These are phyloP conservation scores for Phaseolus coccineus DNA, from an alignment of 331 rosid genomes.

Conservation along the genomic window DNA sequence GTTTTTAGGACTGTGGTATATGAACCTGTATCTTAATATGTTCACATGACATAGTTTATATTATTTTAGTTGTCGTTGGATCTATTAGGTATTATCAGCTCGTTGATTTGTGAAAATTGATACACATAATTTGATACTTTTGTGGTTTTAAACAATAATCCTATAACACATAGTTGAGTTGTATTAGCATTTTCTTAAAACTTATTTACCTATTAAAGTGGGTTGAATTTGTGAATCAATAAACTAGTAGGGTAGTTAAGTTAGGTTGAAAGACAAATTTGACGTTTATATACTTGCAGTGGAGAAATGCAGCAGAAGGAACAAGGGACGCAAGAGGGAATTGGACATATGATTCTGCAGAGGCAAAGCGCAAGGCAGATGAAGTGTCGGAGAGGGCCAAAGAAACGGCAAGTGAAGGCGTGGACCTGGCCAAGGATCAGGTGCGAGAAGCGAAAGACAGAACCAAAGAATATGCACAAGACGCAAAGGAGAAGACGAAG, in stretches of 20 bases:
- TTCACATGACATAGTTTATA: too few species aligned
- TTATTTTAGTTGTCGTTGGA: too few species aligned
- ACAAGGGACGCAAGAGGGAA: slow-evolving; percentile 41
- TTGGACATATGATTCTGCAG: slow-evolving; percentile 33
- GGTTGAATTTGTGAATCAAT: background rate
- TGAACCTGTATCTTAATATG: too few species aligned
- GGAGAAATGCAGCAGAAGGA: slow-evolving; percentile 49
- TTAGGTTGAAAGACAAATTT: too few species aligned
- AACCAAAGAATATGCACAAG: slow-evolving; percentile 42
- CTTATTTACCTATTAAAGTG: too few species aligned
- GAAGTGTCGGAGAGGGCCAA: slow-evolving; percentile 42
- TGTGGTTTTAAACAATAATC: too few species aligned
- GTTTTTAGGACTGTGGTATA: too few species aligned
- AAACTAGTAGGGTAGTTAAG: too few species aligned
- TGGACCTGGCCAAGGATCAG: slow-evolving; percentile 42
- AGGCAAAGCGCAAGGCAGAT: slow-evolving; percentile 38
- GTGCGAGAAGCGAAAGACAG: slow-evolving; percentile 38
- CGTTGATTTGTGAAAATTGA: too few species aligned
- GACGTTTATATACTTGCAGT: slow-evolving; percentile 40
- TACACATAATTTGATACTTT: too few species aligned
- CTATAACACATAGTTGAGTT: background rate
- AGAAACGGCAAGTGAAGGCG: slow-evolving; percentile 39
- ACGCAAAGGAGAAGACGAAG: slow-evolving; percentile 45
- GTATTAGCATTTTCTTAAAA: background rate
- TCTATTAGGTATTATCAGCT: too few species aligned